Evolutionary conservation across 305 asterid species (phyloP).

Genomic region (Fraxinus velutina): DNA sequence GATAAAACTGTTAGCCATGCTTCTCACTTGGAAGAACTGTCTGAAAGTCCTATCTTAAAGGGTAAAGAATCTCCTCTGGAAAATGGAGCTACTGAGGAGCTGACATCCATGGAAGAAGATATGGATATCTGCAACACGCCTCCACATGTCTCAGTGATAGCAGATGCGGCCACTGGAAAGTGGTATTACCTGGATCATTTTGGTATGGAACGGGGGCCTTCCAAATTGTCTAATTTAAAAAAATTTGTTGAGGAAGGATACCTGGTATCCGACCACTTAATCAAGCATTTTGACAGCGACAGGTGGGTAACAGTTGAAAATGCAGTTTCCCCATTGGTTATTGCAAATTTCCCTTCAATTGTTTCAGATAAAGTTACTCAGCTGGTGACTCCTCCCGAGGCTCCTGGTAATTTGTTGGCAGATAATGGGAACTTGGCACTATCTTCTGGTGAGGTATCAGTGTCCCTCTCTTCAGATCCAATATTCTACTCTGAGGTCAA

Average conservation of each 20-base stretch:
- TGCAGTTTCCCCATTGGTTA: conserved; percentile 84
- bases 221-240: conserved; percentile 54
- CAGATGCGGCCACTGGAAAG: conserved; percentile 66
- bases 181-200: conserved; percentile 82
- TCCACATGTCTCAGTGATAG: conserved; percentile 65
- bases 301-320: conserved; percentile 97
- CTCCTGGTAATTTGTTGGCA: conserved; percentile 86
- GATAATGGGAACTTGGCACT: conserved; percentile 51
- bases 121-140: conserved; percentile 99
- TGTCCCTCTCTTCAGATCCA: conserved; percentile 30
- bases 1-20: conserved; percentile 36
- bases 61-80: conserved; percentile 49
- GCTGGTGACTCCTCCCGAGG: conserved; percentile 93
- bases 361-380: conserved; percentile 77
- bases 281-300: conserved; percentile 73
- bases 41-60: conserved; percentile 39
- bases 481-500: conserved; percentile 31
- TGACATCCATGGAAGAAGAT: conserved; percentile 94
- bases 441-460: conserved; percentile 31
- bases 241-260: conserved; percentile 77
- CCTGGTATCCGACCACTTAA: conserved; percentile 86
- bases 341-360: conserved; percentile 56
- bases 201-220: conserved; percentile 85
- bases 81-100: conserved; percentile 62
- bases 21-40: conserved; percentile 33